Base-by-base conservation (phyloP, 495 filamentous ascomycete genomes). In the Neurospora africana region DNA sequence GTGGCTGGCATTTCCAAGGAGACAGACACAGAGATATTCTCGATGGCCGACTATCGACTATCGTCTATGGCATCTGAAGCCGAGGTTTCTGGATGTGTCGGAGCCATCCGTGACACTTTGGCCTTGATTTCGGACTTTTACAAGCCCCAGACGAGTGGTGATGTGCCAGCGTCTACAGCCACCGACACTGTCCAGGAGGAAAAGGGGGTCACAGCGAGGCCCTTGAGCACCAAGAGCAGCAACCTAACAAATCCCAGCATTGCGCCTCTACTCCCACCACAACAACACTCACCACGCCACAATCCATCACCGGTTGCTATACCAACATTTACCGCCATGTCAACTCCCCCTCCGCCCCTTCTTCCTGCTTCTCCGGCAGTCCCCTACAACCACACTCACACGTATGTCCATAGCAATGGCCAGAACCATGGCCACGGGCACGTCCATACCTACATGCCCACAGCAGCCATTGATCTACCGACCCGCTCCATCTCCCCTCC, bases 1-100 rank as follows among this genome's bases (percentile, higher is more conserved):
- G 78, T 86, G n/a, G 83, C 79, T 4, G 80, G 81, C 3, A 81
- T 86, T 44, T 41, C 85, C 15, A 75, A 83, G 41, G 71, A 80
- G 10, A 79, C 80, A 19, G 74, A 74, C 37, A 61, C 69, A 1
- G 70, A 77, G 0, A 41, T 74, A 1, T 80, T 83, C 41, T 77
- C 80, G 6, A 81, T 81, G 38, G 82, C 81, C n/a, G 82, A 85
- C 70, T 84, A 78, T 67, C 73, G 84, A 10, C 78, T 86, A 35
- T 76, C 82, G 1, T 82, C 82, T 13, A 73, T 76, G 21, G 83
- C 83, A 11, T 78, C 77, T 19, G 82, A 79, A 61, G 72, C 73
- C 11, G 84, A 84, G 69, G 81, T 83, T 4, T 77, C 83, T 0
- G 75, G 73, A 4, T 78, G 85, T 37, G 74, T 86, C 39, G 76